Base-by-base conservation (phyloP, 148 eudicot genomes). In the Cornus kousa region DNA sequence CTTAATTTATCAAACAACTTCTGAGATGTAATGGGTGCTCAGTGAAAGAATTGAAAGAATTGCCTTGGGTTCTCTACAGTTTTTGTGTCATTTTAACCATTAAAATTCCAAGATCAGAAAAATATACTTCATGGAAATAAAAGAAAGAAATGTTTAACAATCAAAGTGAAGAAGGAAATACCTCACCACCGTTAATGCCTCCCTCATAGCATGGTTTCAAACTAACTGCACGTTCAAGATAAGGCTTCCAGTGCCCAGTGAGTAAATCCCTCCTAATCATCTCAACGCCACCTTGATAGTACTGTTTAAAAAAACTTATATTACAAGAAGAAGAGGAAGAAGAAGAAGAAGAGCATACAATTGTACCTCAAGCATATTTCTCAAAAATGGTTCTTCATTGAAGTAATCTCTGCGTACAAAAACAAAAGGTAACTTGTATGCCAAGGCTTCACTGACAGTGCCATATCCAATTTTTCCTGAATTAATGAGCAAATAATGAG, bases 401-500 rank as follows among this genome's bases (percentile, higher is more conserved):
- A 96, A 96, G 82, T 96, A 96, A 87, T 96, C 99, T 84, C 99
- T 86, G 32, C 99, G 97, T 67, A 96, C 99, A 85, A 96, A 96
- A 62, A 96, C 94, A 86, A 96, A 96, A 50, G 99, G 99, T 72
- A 96, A 84, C 86, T 88, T 93, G 91, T 81, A 96, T 32, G 98
- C 93, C 82, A 96, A 87, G 75, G 99, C 99, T 89, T 96, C 99
- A 85, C 99, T 96, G 60, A 91, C 95, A 62, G 99, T 92, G 72
- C 99, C 99, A 78, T 96, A 96, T 80, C 99, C 99, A 87, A 96
- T 96, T 89, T 96, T 96, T 66, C 99, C 99, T 96, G 91, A 81
- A 83, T 88, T 70, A 72, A 11, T 20, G 57, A 81, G 70, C 16
- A 20, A 79, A 71, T 59, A 77, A 50, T 77, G 40, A 75, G 74